These are phyloP conservation scores for Sonneratia caseolaris DNA, from an alignment of 345 rosid genomes.

Conservation along the genomic window DNA sequence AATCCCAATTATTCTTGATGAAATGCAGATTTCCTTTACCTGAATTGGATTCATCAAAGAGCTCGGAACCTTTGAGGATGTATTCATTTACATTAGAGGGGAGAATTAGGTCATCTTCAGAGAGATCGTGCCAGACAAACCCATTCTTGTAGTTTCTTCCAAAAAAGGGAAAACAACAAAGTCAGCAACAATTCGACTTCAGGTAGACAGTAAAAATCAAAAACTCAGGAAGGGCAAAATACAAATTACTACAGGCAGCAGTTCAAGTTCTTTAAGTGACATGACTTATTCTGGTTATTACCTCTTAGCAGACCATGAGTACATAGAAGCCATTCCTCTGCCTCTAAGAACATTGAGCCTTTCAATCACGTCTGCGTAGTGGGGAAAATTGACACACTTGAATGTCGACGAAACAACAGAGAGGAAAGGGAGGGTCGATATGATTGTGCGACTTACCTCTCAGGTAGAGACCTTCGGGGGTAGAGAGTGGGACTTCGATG, in stretches of 20 bases:
- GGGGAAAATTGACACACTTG: neutral
- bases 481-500: slow-evolving; percentile 72
- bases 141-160: slow-evolving; percentile 89
- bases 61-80: slow-evolving; percentile 92
- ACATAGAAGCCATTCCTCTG: slow-evolving; percentile 87
- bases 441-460: slow-evolving; percentile 39
- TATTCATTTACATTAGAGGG: slow-evolving; percentile 89
- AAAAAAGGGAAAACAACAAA: slow-evolving; percentile 11
- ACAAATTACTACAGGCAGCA: too few relatives aligned
- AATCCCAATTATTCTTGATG: neutral
- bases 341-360: slow-evolving; percentile 90
- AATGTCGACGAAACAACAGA: neutral
- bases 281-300: slow-evolving; percentile 4
- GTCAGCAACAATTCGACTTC: neutral
- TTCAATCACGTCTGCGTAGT: slow-evolving; percentile 62
- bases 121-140: slow-evolving; percentile 94
- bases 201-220: neutral
- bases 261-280: neutral
- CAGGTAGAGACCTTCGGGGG: slow-evolving; percentile 66
- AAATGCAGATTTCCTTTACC: slow-evolving; percentile 25
- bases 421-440: too few relatives aligned
- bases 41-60: slow-evolving; percentile 57
- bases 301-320: slow-evolving; percentile 95
- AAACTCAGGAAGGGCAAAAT: too few relatives aligned
- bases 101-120: slow-evolving; percentile 71